A percentile compares a stretch with the other conserved stretches of the same genome.
These are phyloP conservation scores for Vinca major DNA, from an alignment of 305 asterid species.

Conservation along the genomic window DNA sequence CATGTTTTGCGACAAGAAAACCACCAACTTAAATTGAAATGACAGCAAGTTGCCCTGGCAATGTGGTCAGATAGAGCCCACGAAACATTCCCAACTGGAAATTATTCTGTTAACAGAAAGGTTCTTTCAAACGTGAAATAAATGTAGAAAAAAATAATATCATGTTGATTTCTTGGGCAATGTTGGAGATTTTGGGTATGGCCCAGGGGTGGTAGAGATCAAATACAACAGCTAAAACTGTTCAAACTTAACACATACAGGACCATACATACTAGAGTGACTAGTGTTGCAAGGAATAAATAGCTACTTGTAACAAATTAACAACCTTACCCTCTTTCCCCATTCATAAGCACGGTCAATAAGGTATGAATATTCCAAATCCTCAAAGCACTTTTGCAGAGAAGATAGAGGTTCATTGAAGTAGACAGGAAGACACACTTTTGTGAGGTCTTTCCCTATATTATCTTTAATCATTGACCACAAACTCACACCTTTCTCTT, in stretches of 20 bases:
- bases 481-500: slow-evolving; percentile 87
- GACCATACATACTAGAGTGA: neutral
- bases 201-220: neutral
- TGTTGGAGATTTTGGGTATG: neutral
- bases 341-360: slow-evolving; percentile 84
- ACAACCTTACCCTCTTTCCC: slow-evolving; percentile 60
- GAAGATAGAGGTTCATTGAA: slow-evolving; percentile 97
- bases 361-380: slow-evolving; percentile 87
- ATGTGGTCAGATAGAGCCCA: neutral
- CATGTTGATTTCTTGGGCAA: neutral
- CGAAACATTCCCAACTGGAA: neutral
- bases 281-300: neutral
- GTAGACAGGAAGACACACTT: slow-evolving; percentile 95
- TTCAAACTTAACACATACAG: too few species aligned
- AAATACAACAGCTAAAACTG: neutral
- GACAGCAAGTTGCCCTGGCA: neutral
- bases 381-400: slow-evolving; percentile 90
- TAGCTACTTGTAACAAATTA: neutral
- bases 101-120: neutral
- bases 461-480: slow-evolving; percentile 99
- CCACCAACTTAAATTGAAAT: neutral
- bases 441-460: slow-evolving; percentile 93
- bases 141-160: neutral
- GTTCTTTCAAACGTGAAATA: neutral
- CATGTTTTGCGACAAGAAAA: neutral